These are phyloP conservation scores for Pseudognaphalium luteoalbum DNA, from an alignment of 129 eudicot genomes.

Conservation along the genomic window DNA sequence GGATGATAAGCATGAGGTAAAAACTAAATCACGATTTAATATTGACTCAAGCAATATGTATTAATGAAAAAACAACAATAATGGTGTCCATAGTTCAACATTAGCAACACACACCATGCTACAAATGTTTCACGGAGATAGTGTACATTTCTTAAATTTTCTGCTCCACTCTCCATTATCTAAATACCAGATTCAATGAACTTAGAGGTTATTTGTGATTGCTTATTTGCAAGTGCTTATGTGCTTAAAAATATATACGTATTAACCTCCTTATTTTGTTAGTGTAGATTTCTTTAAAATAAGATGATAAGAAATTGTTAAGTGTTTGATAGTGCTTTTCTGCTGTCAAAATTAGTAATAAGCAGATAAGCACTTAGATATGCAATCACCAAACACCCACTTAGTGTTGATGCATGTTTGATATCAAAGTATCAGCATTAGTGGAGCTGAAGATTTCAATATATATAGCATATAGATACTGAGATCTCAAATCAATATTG, in stretches of 20 bases:
- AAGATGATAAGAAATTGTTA: background rate
- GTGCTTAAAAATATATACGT: background rate
- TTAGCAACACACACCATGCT: background rate
- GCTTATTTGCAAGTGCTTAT: background rate
- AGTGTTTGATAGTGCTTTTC: background rate
- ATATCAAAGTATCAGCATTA: background rate
- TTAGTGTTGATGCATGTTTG: background rate
- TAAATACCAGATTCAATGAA: background rate
- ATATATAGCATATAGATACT: background rate
- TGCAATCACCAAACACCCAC: background rate
- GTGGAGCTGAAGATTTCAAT: constrained; percentile 2
- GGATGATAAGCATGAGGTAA: constrained; percentile 28
- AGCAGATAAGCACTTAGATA: background rate
- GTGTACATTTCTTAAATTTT: background rate
- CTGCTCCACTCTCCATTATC: background rate
- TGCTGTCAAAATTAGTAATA: background rate
- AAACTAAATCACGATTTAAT: constrained; percentile 7
- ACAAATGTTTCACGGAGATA: background rate
- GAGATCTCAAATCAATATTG: constrained; percentile 9
- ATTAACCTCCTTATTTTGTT: background rate
- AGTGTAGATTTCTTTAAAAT: no score
- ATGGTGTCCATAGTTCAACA: constrained; percentile 1
- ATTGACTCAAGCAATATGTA: constrained; percentile 7
- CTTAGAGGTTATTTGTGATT: background rate
- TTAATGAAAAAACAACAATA: background rate